Evolutionary conservation across 2,329 filamentous ascomycete species (phyloP).

Genomic region (Alternaria angustiovoidea): DNA sequence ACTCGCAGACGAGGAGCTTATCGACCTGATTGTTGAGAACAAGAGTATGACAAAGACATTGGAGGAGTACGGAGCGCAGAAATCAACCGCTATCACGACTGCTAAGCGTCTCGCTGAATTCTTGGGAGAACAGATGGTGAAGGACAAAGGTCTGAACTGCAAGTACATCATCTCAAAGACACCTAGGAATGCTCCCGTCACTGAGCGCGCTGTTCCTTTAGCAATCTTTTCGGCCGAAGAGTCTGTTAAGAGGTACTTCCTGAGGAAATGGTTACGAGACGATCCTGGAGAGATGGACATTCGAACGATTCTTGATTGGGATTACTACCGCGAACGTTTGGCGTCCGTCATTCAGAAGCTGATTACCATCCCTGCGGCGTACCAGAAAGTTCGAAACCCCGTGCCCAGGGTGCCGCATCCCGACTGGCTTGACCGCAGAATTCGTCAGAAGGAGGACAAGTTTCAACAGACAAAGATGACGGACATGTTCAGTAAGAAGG

Average conservation of each 20-base stretch:
- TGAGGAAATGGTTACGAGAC: slow-evolving; percentile 95
- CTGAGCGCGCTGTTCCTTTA: slow-evolving; percentile 91
- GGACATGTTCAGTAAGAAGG: slow-evolving; percentile 80
- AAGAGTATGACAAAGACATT: slow-evolving; percentile 97
- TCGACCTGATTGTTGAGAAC: slow-evolving; percentile 99
- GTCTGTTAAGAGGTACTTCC: slow-evolving; percentile 83
- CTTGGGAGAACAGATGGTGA: slow-evolving; percentile 97
- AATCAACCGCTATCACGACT: slow-evolving; percentile 99
- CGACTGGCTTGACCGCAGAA: slow-evolving; percentile 93
- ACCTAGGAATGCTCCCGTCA: slow-evolving; percentile 89
- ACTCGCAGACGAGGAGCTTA: slow-evolving; percentile 93
- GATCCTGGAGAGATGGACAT: slow-evolving; percentile 92
- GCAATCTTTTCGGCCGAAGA: slow-evolving; percentile 97
- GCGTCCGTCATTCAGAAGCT: slow-evolving; percentile 98
- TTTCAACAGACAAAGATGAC: slow-evolving; percentile 99
- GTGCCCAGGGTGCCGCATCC: slow-evolving; percentile 93
- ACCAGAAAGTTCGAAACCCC: slow-evolving; percentile 94
- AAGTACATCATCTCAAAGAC: slow-evolving; percentile 97
- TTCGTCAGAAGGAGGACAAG: slow-evolving; percentile 94
- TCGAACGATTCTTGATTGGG: slow-evolving; percentile 89
- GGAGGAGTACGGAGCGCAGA: slow-evolving; percentile 93
- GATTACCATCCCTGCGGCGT: slow-evolving; percentile 95
- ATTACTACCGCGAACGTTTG: slow-evolving; percentile 94
- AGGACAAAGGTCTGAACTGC: slow-evolving; percentile 98
- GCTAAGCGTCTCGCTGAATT: slow-evolving; percentile 95